Base-by-base conservation (phyloP, 2,329 filamentous ascomycete genomes). In the Calycina marina region DNA sequence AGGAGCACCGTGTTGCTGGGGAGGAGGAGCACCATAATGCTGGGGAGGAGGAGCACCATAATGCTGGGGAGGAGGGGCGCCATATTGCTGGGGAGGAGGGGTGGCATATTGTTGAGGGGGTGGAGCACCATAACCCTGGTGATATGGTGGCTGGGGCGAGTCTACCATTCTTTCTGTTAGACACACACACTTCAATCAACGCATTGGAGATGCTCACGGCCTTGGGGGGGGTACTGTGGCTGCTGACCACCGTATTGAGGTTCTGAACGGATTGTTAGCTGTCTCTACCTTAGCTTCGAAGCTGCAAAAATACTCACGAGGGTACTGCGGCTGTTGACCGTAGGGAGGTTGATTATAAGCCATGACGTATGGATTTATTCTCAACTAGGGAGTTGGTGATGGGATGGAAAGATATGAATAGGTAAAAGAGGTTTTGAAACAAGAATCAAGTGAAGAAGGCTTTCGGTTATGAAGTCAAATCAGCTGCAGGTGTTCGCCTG, bases 21-120 rank as follows among this genome's bases (percentile, higher is more conserved):
- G 20, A n/a, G 20, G 20, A 9, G 20, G 20, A 9, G 8, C 20
- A 22, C 8, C 8, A 15, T 32, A 39, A 28, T 35, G 34, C 4
- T 25, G 22, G 31, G 35, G 37, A 29, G 38, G 36, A 13, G 40
- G 40, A n/a, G 33, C 33, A 11, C 41, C 40, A 18, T 40, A 38
- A 16, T 34, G 31, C 14, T n/a, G 30, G 31, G 30, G 34, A n/a
- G 34, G 29, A 13, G 27, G 34, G 14, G 34, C 30, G 16, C 30
- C 30, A 17, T 36, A 36, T 34, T 43, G 40, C 6, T 35, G 35
- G 28, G 40, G 37, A 15, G 40, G 39, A n/a, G n/a, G n/a, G n/a
- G n/a, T n/a, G n/a, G n/a, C n/a, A n/a, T n/a, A n/a, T n/a, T n/a
- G 32, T 17, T 35, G 38, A 11, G 38, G 41, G 13, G 31, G 31